Evolutionary conservation across 768 basidiomycete genomes (phyloP), one percentile per base, ranked within the genome.

Genomic region (Russula sp.): DNA sequence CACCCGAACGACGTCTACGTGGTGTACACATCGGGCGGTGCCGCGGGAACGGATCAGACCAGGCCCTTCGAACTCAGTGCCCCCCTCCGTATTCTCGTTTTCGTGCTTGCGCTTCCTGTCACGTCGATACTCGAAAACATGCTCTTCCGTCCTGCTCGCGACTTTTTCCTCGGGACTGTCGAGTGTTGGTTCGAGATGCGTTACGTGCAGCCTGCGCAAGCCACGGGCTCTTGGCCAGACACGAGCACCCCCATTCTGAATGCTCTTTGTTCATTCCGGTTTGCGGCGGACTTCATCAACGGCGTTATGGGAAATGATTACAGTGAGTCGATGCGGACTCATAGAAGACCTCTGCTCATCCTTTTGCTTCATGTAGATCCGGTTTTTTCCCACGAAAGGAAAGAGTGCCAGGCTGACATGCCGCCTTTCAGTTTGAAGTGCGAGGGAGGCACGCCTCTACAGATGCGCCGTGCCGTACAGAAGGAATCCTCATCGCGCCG

Each of bases 171-270:
- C 32, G 39, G 43, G 13, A 54, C 45, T 14, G n/a, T 63, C 34
- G 57, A 55, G n/a, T 49, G 20, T 7, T 63, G 62, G 62, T 63
- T 49, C 38, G 51, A 63, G 18, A 49, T 63, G 57, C 62, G 62
- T 39, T 63, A 63, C 35, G 41, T 59, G 1, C 58, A 59, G 34
- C 52, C 52, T 42, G 52, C 53, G 16, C 58, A 54, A 22, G 22
- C 41, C 3, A 43, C 62, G 8, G 62, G 62, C 13, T 8, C 52
- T 41, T 63, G 62, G 62, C 62, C 62, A 35, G 47, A 54, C 35
- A 49, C 47, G 25, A 49, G 58, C 57, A 42, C 58, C 8, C 62
- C 62, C 32, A 43, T 59, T 29, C 10, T 56, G 43, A 63, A 59
- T 16, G 62, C 46, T 5, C 32, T 63, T 49, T 41, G 62, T 45